These are phyloP conservation scores for Alternaria brassicicola DNA, from an alignment of 2,329 filamentous ascomycete species.

Conservation along the genomic window DNA sequence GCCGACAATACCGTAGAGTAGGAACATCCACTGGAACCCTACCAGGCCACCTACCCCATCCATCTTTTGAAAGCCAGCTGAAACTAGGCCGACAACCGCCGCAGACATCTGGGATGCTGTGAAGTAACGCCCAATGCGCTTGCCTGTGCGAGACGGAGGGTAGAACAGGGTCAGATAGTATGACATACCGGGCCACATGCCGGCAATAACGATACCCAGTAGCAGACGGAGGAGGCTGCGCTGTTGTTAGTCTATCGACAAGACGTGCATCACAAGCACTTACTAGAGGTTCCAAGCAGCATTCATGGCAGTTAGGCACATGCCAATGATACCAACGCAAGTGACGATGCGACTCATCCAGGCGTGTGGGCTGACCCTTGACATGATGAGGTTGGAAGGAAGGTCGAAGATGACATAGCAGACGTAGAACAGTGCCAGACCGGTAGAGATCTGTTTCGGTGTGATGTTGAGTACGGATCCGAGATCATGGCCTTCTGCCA, in stretches of 20 bases:
- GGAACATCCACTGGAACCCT: slow-evolving; percentile 92
- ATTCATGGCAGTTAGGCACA: slow-evolving; percentile 81
- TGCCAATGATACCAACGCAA: slow-evolving; percentile 81
- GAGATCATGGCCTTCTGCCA: slow-evolving; percentile 72
- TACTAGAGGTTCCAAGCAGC: slow-evolving; percentile 85
- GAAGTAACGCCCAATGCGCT: slow-evolving; percentile 88
- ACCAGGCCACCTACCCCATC: slow-evolving; percentile 77
- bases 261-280: slow-evolving; percentile 30
- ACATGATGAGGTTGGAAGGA: slow-evolving; percentile 89
- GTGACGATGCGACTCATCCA: slow-evolving; percentile 95
- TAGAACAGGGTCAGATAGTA: slow-evolving; percentile 94
- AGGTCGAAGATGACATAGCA: slow-evolving; percentile 89
- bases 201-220: slow-evolving; percentile 84
- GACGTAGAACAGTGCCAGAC: slow-evolving; percentile 87
- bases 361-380: slow-evolving; percentile 77
- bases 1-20: slow-evolving; percentile 80
- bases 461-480: slow-evolving; percentile 71
- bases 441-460: slow-evolving; percentile 79
- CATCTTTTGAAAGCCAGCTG: slow-evolving; percentile 90
- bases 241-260: not conserved
- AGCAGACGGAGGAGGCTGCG: slow-evolving; percentile 75
- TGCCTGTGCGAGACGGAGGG: slow-evolving; percentile 82
- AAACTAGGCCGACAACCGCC: slow-evolving; percentile 86
- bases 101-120: slow-evolving; percentile 88
- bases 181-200: slow-evolving; percentile 95